Percentiles rank a stretch among this genome's conserved stretches.
Conservation (phyloP, 1,284 basidiomycete genomes). For the Cerioporus squamosus region DNA sequence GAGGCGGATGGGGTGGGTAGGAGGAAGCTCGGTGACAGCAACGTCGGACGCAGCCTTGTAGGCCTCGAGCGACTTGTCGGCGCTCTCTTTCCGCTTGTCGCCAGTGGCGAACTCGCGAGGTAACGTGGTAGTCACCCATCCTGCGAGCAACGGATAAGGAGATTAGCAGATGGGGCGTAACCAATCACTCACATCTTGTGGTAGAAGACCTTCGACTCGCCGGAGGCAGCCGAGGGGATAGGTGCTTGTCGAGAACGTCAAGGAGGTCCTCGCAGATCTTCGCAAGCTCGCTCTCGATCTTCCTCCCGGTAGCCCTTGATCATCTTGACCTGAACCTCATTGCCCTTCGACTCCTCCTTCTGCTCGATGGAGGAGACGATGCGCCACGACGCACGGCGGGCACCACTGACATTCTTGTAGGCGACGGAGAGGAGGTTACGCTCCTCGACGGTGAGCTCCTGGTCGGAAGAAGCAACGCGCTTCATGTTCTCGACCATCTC, state of each 20-base stretch:
- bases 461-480: conserved; percentile 94
- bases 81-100: conserved; percentile 98
- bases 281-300: conserved; percentile 97
- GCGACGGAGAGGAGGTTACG: conserved; percentile 98
- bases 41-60: conserved; percentile 99
- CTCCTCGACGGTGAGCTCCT: conserved; percentile 99
- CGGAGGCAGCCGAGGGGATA: conserved; percentile 98
- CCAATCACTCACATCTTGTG: conserved; percentile 91
- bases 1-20: conserved; percentile 99
- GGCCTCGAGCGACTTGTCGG: conserved; percentile 98
- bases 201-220: conserved; percentile 99
- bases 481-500: conserved; percentile 99
- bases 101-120: conserved; percentile 98
- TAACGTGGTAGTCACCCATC: conserved; percentile 99
- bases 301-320: conserved; percentile 98
- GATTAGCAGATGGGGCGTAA: not conserved
- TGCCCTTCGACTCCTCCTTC: conserved; percentile 99
- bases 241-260: conserved; percentile 98
- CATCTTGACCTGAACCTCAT: conserved; percentile 97
- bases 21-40: conserved; percentile 96
- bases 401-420: conserved; percentile 99
- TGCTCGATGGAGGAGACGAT: conserved; percentile 99
- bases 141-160: conserved; percentile 44
- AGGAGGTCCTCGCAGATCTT: conserved; percentile 99
- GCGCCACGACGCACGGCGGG: conserved; percentile 98